These are phyloP conservation scores for Candolleomyces aberdarensis DNA, from an alignment of 768 basidiomycete genomes.

Conservation along the genomic window DNA sequence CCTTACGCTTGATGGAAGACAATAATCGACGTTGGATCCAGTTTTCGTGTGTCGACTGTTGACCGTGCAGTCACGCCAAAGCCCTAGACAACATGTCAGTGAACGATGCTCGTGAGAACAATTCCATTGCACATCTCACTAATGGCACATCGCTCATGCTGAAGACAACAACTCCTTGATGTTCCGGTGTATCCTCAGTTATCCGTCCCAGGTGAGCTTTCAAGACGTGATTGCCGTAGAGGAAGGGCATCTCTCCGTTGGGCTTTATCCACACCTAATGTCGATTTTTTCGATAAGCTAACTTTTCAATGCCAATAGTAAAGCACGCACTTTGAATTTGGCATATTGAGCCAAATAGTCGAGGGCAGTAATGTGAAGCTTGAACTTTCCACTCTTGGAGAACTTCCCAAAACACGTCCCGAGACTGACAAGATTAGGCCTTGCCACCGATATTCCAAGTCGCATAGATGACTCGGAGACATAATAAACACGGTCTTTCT, in stretches of 20 bases:
- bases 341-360: slow-evolving; percentile 95
- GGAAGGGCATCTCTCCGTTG: slow-evolving; percentile 98
- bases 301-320: neutral
- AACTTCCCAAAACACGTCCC: slow-evolving; percentile 99
- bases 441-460: slow-evolving; percentile 85
- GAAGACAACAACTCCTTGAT: slow-evolving; percentile 96
- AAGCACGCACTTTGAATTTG: slow-evolving; percentile 83
- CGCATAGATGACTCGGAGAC: slow-evolving; percentile 95
- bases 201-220: slow-evolving; percentile 99
- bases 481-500: slow-evolving; percentile 95
- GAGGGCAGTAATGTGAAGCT: slow-evolving; percentile 90
- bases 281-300: slow-evolving; percentile 1
- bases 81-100: slow-evolving; percentile 51
- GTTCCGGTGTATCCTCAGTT: slow-evolving; percentile 98
- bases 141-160: slow-evolving; percentile 95
- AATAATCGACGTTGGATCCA: slow-evolving; percentile 95
- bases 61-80: slow-evolving; percentile 97
- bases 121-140: slow-evolving; percentile 41
- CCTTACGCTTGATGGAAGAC: slow-evolving; percentile 97
- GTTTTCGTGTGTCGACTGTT: slow-evolving; percentile 92
- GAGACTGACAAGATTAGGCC: slow-evolving; percentile 87
- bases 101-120: neutral
- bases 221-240: slow-evolving; percentile 97
- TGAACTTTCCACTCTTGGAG: slow-evolving; percentile 96
- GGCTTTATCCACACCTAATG: slow-evolving; percentile 96